Base-by-base conservation (phyloP, 2,329 filamentous ascomycete species). In the Cladophialophora yegresii region DNA sequence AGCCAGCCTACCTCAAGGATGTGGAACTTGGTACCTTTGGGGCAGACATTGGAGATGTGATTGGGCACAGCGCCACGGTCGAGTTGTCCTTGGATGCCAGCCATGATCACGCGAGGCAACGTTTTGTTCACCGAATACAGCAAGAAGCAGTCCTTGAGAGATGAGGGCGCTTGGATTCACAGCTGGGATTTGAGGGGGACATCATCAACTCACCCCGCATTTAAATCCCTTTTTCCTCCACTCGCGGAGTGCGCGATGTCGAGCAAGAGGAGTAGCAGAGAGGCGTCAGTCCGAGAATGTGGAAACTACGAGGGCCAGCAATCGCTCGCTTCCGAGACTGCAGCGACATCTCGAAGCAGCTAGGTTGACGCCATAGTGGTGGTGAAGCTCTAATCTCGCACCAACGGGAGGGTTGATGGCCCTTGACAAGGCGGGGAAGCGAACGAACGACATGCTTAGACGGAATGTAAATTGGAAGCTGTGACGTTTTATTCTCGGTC, bases 21-120 rank as follows among this genome's bases (percentile, higher is more conserved):
- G 50, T 70, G 68, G 54, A 71, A 70, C 33, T 70, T 71, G 20
- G 69, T 71, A n/a, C 69, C 67, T 50, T 67, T 64, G 4, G 67
- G 67, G 56, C 69, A 71, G 32, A 71, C 69, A 51, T 70, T 71
- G 12, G 66, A 69, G 36, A 71, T 63, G 40, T 70, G 67, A 33
- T 68, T 67, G 12, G 64, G 62, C 9, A 71, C 65, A 4, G 69
- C 69, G 51, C 69, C 67, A 26, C 62, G 62, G 51, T 71, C 66
- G 55, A 71, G 61, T 54, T 71, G 69, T n/a, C 51, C 62, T 64
- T 71, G 69, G 26, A 71, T 70, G 16, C 50, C 69, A 57, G 66
- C 50, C 60, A 69, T 69, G 20, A 36, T 62, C 40, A 36, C 26
- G 36, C 12, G n/a, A 32, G 32, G 23, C 36, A 30, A 43, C 36